Conservation (phyloP, 192 early-diverging fungal genomes). For the Gigaspora rosea region DNA sequence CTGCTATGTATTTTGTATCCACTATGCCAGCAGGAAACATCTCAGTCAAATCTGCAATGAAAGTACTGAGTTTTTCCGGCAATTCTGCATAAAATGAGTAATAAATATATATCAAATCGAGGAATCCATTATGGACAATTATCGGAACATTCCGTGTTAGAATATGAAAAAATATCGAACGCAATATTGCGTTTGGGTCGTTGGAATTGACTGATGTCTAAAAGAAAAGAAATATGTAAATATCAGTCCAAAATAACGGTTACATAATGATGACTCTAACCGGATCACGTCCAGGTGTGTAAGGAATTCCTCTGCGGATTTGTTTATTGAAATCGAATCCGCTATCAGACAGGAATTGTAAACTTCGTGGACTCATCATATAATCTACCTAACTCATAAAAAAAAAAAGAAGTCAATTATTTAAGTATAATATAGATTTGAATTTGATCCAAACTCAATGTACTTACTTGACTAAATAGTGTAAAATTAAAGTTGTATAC, state of each 20-base stretch:
- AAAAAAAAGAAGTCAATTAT: no score
- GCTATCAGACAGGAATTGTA: constrained; percentile 80
- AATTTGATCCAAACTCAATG: neutral
- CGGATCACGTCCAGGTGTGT: constrained; percentile 57
- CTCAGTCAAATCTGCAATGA: constrained; percentile 73
- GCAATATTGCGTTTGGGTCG: constrained; percentile 47
- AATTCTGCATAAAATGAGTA: constrained; percentile 83
- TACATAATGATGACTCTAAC: constrained; percentile 27
- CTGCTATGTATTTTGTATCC: constrained; percentile 91
- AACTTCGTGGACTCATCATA: constrained; percentile 66
- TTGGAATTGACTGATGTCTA: constrained; percentile 41
- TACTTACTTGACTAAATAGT: constrained; percentile 42
- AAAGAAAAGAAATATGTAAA: neutral
- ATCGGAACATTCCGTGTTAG: constrained; percentile 61
- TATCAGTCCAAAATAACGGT: neutral
- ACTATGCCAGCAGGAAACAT: constrained; percentile 89
- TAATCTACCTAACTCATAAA: constrained; percentile 53
- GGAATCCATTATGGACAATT: constrained; percentile 90
- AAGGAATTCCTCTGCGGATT: constrained; percentile 79
- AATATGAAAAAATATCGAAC: constrained; percentile 58
- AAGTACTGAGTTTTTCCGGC: constrained; percentile 67
- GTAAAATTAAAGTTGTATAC: constrained; percentile 67
- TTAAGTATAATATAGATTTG: no score
- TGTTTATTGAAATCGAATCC: constrained; percentile 86
- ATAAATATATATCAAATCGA: constrained; percentile 94